Conservation (phyloP, 345 rosid species). For the Bretschneidera sinensis region DNA sequence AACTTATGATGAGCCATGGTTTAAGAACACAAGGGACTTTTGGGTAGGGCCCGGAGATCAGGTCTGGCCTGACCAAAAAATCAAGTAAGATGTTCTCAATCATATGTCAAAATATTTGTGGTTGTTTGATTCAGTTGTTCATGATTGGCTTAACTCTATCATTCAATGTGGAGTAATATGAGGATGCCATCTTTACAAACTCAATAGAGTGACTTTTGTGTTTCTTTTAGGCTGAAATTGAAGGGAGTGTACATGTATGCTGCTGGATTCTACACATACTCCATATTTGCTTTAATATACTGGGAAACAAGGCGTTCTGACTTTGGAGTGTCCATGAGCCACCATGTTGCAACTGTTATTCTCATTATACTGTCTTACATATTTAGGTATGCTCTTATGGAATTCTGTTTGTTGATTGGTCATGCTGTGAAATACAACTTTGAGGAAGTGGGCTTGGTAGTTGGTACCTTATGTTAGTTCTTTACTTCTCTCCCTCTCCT, state of each 20-base stretch:
- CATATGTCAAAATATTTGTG: neutral
- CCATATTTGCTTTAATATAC: constrained; percentile 88
- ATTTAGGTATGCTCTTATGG: constrained; percentile 42
- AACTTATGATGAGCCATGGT: constrained; percentile 86
- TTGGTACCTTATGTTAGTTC: too few species aligned
- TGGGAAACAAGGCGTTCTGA: constrained; percentile 99
- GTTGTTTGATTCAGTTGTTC: neutral
- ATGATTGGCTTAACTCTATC: neutral
- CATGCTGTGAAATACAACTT: neutral
- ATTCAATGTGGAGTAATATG: neutral
- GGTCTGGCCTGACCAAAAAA: constrained; percentile 88
- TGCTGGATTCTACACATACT: constrained; percentile 95
- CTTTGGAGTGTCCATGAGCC: constrained; percentile 96
- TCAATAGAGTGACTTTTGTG: constrained; percentile 2
- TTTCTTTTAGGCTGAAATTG: constrained; percentile 72
- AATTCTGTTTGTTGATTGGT: neutral
- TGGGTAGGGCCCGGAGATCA: constrained; percentile 97
- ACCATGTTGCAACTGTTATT: constrained; percentile 78
- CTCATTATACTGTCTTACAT: constrained; percentile 86
- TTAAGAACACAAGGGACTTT: constrained; percentile 63
- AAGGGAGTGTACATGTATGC: constrained; percentile 80
- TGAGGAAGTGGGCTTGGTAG: neutral
- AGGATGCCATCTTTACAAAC: constrained; percentile 6
- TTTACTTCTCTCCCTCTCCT: neutral
- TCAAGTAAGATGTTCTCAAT: constrained; percentile 47